A percentile compares a stretch with the other conserved stretches of the same genome.
phyloP scores from a whole-genome alignment of 495 filamentous ascomycete species.

The Cercophora sp. region DNA sequence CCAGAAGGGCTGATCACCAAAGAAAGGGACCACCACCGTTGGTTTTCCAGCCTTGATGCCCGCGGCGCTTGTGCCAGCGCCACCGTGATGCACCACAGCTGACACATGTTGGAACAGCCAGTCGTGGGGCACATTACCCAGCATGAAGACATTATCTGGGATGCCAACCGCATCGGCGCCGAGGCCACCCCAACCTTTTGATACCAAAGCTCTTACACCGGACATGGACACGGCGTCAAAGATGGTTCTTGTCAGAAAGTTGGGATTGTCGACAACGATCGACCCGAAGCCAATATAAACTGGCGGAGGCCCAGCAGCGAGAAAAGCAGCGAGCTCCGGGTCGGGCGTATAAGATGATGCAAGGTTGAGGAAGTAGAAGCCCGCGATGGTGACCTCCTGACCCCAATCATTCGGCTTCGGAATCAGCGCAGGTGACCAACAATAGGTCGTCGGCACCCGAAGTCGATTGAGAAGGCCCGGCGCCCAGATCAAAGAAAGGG shows the following conservation, averaged over 20 bases:
- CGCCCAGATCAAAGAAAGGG: slow-evolving; percentile 61
- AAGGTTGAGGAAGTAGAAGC: slow-evolving; percentile 63
- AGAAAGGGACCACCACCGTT: slow-evolving; percentile 77
- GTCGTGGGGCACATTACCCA: slow-evolving; percentile 76
- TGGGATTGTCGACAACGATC: slow-evolving; percentile 74
- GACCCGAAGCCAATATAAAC: slow-evolving; percentile 82
- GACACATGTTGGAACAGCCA: slow-evolving; percentile 77
- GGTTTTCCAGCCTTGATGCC: slow-evolving; percentile 66
- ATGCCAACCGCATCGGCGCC: slow-evolving; percentile 58
- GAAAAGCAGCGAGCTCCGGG: slow-evolving; percentile 49
- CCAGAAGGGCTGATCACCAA: slow-evolving; percentile 85
- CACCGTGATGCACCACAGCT: slow-evolving; percentile 76
- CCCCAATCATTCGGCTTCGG: slow-evolving; percentile 66
- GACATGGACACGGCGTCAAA: slow-evolving; percentile 62
- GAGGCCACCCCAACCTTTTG: slow-evolving; percentile 76
- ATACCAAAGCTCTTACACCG: slow-evolving; percentile 70
- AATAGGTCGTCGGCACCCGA: slow-evolving; percentile 60
- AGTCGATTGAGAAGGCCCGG: slow-evolving; percentile 58
- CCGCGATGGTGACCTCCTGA: slow-evolving; percentile 56
- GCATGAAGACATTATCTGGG: slow-evolving; percentile 68
- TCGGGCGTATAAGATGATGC: slow-evolving; percentile 57
- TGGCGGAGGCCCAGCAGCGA: slow-evolving; percentile 59
- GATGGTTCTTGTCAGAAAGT: slow-evolving; percentile 60
- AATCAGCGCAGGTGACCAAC: slow-evolving; percentile 63
- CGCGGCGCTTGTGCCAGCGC: slow-evolving; percentile 75